Base-by-base conservation (phyloP, 1,284 basidiomycete species). In the Ceraceosorus guamensis region DNA sequence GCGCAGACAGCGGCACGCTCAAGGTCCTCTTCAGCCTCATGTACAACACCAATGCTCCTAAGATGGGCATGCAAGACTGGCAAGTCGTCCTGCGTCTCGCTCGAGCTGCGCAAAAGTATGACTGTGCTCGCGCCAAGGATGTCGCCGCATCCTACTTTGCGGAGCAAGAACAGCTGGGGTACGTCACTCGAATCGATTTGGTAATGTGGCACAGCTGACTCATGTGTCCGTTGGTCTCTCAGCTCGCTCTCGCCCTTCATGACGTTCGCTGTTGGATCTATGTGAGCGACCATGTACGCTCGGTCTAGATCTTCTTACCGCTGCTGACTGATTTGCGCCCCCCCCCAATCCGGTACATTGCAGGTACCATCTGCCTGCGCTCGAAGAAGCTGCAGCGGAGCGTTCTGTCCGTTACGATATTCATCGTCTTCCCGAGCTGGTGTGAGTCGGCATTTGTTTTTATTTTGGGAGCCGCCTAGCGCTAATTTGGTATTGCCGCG, bases 161-260 rank as follows among this genome's bases (percentile, higher is more conserved):
- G 6, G 52, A 56, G 34, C 49, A 56, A 37, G 55, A 56, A 34
- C 55, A 56, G 45, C 35, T 53, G 3, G 24, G 24, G 24, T 24
- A 24, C 24, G 24, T 24, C 24, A 24, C 24, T 24, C 24, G 24
- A 24, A 24, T 24, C 24, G 24, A 24, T 24, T 24, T 1, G 1
- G 24, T 24, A 3, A 24, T 24, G 24, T 24, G 24, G 24, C 24
- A 24, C 24, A 24, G 3, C 24, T 24, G 24, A 24, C 24, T 24
- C 24, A 24, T 24, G 24, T 24, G 24, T 24, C 24, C 24, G 24
- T 24, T 24, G 24, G 24, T 24, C 24, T 24, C 3, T 24, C 24
- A 51, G 55, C 31, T 33, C 55, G 18, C 48, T 56, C 16, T 56
- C 55, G 16, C 55, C 55, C 5, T 56, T 56, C 50, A 56, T 56